These are phyloP conservation scores for Aspergillus costaricaensis DNA, from an alignment of 2,329 filamentous ascomycete genomes.

Conservation along the genomic window DNA sequence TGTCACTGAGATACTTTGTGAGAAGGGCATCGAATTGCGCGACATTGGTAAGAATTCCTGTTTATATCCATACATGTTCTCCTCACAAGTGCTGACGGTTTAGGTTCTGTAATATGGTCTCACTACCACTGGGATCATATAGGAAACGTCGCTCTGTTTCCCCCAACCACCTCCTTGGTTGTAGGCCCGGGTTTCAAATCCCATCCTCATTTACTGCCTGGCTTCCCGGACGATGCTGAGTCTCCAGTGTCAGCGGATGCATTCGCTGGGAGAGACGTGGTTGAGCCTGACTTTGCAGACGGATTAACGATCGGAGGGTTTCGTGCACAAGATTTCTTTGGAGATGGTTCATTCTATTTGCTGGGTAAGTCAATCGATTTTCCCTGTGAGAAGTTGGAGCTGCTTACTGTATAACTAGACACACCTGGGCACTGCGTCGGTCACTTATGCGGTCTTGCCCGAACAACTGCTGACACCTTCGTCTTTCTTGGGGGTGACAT, in stretches of 20 bases:
- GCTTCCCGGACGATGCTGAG: conserved; percentile 46
- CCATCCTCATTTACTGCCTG: conserved; percentile 44
- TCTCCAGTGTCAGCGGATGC: conserved; percentile 40
- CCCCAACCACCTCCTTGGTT: conserved; percentile 48
- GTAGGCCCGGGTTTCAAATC: conserved; percentile 57
- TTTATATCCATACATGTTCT: background rate
- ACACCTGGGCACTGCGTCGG: conserved; percentile 29
- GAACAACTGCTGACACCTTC: conserved; percentile 28
- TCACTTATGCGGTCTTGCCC: conserved; percentile 30
- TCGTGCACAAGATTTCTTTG: conserved; percentile 31
- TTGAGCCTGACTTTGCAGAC: conserved; percentile 9
- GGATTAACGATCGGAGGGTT: conserved; percentile 25
- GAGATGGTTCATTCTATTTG: conserved; percentile 34
- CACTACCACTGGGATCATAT: conserved; percentile 53
- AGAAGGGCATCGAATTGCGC: conserved; percentile 16
- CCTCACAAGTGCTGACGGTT: background rate
- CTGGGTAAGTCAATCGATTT: conserved; percentile 29
- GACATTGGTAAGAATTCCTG: conserved; percentile 8
- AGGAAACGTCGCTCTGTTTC: conserved; percentile 54
- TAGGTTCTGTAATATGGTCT: conserved; percentile 31
- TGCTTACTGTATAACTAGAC: conserved; percentile 5
- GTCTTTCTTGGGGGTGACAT: conserved; percentile 31
- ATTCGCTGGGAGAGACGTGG: conserved; percentile 12
- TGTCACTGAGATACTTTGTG: conserved; percentile 23
- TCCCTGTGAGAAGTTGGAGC: conserved; percentile 14